These are phyloP conservation scores for Pleurotus eryngii DNA, from an alignment of 768 basidiomycete species.

Conservation along the genomic window DNA sequence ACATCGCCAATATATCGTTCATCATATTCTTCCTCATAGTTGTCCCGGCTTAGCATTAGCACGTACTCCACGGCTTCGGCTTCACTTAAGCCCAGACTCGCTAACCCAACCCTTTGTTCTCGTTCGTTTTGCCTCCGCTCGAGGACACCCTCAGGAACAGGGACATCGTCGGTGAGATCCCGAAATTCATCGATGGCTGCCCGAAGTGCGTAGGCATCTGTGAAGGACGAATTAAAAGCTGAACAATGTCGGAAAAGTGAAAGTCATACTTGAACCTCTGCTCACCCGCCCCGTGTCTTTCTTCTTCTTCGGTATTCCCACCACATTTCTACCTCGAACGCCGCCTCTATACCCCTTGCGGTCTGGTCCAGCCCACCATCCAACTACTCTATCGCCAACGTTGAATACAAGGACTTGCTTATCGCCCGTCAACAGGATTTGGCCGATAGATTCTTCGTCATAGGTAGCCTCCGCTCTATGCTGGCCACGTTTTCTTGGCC, in stretches of 20 bases:
- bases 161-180: constrained; percentile 8
- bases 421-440: constrained; percentile 54
- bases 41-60: constrained; percentile 82
- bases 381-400: constrained; percentile 59
- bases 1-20: constrained; percentile 14
- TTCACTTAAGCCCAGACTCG: constrained; percentile 70
- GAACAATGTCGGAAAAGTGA: background rate
- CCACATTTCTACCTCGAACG: constrained; percentile 26
- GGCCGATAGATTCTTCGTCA: constrained; percentile 41
- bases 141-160: constrained; percentile 27
- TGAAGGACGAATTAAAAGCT: background rate
- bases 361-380: constrained; percentile 62
- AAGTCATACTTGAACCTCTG: constrained; percentile 46
- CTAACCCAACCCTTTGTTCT: constrained; percentile 56
- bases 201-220: constrained; percentile 64
- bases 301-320: constrained; percentile 29
- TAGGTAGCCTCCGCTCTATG: constrained; percentile 30
- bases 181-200: constrained; percentile 61
- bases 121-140: constrained; percentile 50
- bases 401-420: constrained; percentile 54
- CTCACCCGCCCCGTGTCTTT: constrained; percentile 25
- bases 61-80: constrained; percentile 75
- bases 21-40: constrained; percentile 36
- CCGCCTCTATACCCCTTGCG: constrained; percentile 26
- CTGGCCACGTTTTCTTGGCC: constrained; percentile 30